phyloP scores from a whole-genome alignment of 805 yeast species.

The Komagataella phaffii region DNA sequence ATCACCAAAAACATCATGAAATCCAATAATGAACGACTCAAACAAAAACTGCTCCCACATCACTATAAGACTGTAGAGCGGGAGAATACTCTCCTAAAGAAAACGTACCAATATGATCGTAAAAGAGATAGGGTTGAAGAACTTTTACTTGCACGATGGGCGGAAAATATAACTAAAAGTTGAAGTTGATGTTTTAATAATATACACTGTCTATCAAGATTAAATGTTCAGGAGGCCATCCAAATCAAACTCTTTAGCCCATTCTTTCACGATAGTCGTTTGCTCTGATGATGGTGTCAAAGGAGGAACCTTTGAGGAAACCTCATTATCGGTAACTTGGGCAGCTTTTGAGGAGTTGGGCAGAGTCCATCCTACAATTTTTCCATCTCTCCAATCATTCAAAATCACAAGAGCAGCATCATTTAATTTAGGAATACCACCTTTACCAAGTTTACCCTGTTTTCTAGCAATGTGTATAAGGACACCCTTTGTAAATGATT shows the following conservation, averaged over 20 bases:
- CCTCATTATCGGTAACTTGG: constrained; percentile 25
- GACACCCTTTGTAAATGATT: constrained; percentile 73
- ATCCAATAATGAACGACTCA: constrained; percentile 12
- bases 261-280: constrained; percentile 71
- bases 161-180: constrained; percentile 14
- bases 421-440: constrained; percentile 84
- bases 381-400: constrained; percentile 96
- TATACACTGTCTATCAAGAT: not conserved
- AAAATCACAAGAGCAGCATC: constrained; percentile 75
- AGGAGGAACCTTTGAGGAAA: constrained; percentile 18
- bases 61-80: constrained; percentile 10
- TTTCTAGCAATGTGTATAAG: constrained; percentile 87
- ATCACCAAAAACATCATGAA: constrained; percentile 17
- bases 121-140: constrained; percentile 25
- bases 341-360: constrained; percentile 35
- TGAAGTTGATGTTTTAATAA: constrained; percentile 1
- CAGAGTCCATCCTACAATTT: constrained; percentile 80
- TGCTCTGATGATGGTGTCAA: constrained; percentile 38
- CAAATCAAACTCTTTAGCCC: constrained; percentile 92
- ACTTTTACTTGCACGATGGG: constrained; percentile 34
- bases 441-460: constrained; percentile 83
- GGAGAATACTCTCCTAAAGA: constrained; percentile 3
- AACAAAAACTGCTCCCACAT: constrained; percentile 15
- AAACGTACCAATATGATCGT: not conserved
- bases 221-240: constrained; percentile 48